These are phyloP conservation scores for Arxiozyma heterogenica DNA, from an alignment of 1,139 yeast species.

Conservation along the genomic window DNA sequence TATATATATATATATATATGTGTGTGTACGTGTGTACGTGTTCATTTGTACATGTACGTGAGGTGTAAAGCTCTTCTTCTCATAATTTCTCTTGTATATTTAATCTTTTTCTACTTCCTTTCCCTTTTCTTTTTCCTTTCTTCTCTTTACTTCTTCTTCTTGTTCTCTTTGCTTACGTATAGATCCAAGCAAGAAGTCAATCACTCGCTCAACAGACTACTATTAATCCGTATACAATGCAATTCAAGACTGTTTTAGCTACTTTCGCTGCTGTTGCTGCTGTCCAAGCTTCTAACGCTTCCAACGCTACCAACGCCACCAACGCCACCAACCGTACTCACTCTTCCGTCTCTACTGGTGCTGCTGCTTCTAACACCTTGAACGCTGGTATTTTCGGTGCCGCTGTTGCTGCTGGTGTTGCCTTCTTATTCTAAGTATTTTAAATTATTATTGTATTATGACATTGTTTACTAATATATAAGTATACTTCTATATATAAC, in stretches of 20 bases:
- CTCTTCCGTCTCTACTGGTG: conserved; percentile 26
- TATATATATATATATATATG: no score
- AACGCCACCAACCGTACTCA: conserved; percentile 27
- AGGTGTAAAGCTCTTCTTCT: not conserved
- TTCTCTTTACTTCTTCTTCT: no score
- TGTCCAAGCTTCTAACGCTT: conserved; percentile 29
- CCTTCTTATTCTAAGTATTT: conserved; percentile 47
- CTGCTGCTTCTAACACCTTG: conserved; percentile 28
- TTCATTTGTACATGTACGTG: no score
- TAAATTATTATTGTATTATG: not conserved
- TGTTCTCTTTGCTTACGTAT: not conserved
- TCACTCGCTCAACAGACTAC: not conserved
- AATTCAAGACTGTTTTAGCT: conserved; percentile 47
- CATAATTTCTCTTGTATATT: not conserved
- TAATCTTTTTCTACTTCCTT: not conserved
- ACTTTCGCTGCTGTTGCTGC: conserved; percentile 18
- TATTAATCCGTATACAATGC: conserved; percentile 34
- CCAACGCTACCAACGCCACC: conserved; percentile 32
- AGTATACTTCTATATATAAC: not conserved
- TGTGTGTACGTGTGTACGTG: no score
- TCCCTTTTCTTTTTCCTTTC: not conserved
- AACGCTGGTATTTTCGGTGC: conserved; percentile 41
- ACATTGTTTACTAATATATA: no score
- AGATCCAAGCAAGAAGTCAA: not conserved
- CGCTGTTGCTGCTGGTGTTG: conserved; percentile 67